Evolutionary conservation across 257 asterid genomes (phyloP).

Genomic region (Rehmannia glutinosa): DNA sequence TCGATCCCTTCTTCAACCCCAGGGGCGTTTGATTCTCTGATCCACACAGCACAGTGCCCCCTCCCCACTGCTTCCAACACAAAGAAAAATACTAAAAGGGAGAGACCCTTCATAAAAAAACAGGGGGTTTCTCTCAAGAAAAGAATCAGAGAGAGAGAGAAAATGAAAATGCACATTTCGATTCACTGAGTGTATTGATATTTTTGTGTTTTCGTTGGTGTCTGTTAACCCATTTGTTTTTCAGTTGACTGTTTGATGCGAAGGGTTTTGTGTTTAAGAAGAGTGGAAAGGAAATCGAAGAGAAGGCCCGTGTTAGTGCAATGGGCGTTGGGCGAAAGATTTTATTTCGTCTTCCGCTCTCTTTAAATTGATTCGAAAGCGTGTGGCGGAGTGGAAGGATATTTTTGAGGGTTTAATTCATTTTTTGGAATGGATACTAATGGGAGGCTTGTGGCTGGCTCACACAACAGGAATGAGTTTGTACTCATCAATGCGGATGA

Average conservation of each 20-base stretch:
- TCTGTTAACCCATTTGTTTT: slow-evolving; percentile 29
- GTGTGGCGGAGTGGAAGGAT: slow-evolving; percentile 13
- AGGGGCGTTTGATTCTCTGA: slow-evolving; percentile 40
- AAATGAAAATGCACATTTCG: slow-evolving; percentile 16
- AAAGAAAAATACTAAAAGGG: slow-evolving; percentile 13
- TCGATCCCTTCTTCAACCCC: slow-evolving; percentile 40
- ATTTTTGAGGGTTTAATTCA: neutral
- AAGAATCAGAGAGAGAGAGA: slow-evolving; percentile 34
- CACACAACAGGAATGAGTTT: slow-evolving; percentile 90
- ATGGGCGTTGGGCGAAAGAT: slow-evolving; percentile 32
- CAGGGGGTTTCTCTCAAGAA: slow-evolving; percentile 46
- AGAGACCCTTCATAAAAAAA: slow-evolving; percentile 29
- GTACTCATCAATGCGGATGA: slow-evolving; percentile 96
- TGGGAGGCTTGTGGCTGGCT: slow-evolving; percentile 95
- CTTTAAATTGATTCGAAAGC: slow-evolving; percentile 24
- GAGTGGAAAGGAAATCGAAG: slow-evolving; percentile 1
- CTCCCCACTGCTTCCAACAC: slow-evolving; percentile 25
- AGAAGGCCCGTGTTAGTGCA: slow-evolving; percentile 15
- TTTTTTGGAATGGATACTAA: slow-evolving; percentile 54
- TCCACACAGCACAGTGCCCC: slow-evolving; percentile 18
- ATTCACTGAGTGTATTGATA: neutral
- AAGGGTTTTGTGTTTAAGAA: slow-evolving; percentile 23
- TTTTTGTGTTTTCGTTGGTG: slow-evolving; percentile 5
- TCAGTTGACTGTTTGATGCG: slow-evolving; percentile 28
- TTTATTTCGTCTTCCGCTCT: too few relatives aligned